These are phyloP conservation scores for Mycena sp. DNA, from an alignment of 1,284 basidiomycete species.

Conservation along the genomic window DNA sequence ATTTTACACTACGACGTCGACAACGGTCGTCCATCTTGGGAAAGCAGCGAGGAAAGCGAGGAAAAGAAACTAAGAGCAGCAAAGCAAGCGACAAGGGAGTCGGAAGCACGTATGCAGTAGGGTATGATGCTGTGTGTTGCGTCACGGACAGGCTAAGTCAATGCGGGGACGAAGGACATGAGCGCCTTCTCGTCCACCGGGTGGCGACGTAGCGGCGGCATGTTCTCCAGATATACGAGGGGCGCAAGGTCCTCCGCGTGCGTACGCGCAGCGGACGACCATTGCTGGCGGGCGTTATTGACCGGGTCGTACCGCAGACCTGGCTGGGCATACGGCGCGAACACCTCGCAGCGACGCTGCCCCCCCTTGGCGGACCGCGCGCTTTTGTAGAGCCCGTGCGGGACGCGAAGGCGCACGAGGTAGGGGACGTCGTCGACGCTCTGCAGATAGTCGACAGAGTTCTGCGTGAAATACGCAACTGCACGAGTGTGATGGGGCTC, in stretches of 20 bases:
- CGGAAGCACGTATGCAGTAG: neutral
- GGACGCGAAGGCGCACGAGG: constrained; percentile 62
- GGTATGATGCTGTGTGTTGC: neutral
- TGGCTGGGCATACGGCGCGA: neutral
- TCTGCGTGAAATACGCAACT: constrained; percentile 80
- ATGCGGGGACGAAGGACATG: constrained; percentile 51
- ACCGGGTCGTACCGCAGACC: neutral
- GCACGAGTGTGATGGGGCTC: constrained; percentile 21
- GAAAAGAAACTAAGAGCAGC: neutral
- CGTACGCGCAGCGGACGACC: neutral
- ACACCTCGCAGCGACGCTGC: neutral
- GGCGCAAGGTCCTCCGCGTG: constrained; percentile 53
- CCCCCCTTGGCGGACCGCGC: constrained; percentile 59
- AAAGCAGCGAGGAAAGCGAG: constrained; percentile 17
- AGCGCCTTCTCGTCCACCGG: constrained; percentile 67
- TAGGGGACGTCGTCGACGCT: constrained; percentile 67
- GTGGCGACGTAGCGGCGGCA: constrained; percentile 52
- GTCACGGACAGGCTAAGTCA: neutral
- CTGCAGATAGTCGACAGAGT: constrained; percentile 61
- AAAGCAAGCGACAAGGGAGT: neutral
- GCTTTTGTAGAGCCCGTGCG: constrained; percentile 67
- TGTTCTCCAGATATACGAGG: constrained; percentile 60
- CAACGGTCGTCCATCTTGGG: constrained; percentile 12
- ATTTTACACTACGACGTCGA: neutral
- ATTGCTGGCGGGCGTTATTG: constrained; percentile 2